Evolutionary conservation across 768 basidiomycete genomes (phyloP).

Genomic region (Tricholoma sp.): DNA sequence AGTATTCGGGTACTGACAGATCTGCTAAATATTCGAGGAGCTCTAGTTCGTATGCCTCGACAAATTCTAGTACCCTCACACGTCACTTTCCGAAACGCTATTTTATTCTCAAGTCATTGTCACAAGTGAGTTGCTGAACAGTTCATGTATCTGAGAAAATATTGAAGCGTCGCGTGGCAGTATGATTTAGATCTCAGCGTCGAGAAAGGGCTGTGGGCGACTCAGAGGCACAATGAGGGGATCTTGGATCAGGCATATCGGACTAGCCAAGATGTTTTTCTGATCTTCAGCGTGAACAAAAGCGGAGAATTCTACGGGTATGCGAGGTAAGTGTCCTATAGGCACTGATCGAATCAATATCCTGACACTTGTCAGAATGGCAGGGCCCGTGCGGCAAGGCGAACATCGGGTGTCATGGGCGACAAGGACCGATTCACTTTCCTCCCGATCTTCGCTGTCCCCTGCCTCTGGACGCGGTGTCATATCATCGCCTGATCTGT

Average conservation of each 20-base stretch:
- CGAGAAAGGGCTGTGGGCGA: constrained; percentile 80
- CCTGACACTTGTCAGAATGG: constrained; percentile 49
- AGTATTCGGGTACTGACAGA: no score
- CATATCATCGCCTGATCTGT: background rate
- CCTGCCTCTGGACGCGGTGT: constrained; percentile 9
- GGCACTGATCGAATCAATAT: background rate
- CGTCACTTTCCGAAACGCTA: constrained; percentile 82
- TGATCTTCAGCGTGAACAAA: constrained; percentile 92
- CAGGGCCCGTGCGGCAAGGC: constrained; percentile 51
- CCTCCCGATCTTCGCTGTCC: constrained; percentile 24
- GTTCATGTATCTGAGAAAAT: no score
- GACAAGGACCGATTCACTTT: constrained; percentile 31
- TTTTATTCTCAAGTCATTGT: constrained; percentile 88
- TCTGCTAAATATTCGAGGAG: constrained; percentile 42
- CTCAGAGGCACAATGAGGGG: constrained; percentile 88
- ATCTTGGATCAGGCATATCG: constrained; percentile 90
- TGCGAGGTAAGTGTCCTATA: constrained; percentile 51
- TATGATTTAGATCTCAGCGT: constrained; percentile 77
- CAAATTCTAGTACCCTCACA: constrained; percentile 74
- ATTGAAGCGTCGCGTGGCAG: constrained; percentile 28
- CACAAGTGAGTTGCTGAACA: constrained; percentile 47
- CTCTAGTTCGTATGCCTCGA: constrained; percentile 72
- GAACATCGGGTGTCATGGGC: constrained; percentile 58
- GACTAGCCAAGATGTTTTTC: constrained; percentile 82
- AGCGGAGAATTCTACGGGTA: constrained; percentile 95